These are phyloP conservation scores for Phytophthora vignae DNA, from an alignment of 352 stramenopile genomes.

Conservation along the genomic window DNA sequence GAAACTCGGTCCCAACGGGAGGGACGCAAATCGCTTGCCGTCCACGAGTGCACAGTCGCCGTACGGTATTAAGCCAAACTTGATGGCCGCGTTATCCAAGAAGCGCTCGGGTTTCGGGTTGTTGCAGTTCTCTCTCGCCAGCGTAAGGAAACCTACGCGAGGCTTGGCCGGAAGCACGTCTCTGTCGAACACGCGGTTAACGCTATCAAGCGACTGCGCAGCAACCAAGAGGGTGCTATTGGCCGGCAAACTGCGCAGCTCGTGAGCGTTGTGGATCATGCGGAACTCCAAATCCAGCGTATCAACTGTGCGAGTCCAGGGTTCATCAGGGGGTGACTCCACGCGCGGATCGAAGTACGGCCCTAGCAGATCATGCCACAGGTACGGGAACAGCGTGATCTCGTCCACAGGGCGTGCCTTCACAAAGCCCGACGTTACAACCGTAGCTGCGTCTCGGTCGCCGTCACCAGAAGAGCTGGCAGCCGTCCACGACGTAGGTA, in stretches of 20 bases:
- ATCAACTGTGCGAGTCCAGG: constrained; percentile 40
- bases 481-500: constrained; percentile 24
- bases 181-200: constrained; percentile 31
- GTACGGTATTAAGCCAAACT: constrained; percentile 68
- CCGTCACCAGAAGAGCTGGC: constrained; percentile 21
- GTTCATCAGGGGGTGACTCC: constrained; percentile 9
- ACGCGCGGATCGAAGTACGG: constrained; percentile 50
- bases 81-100: constrained; percentile 39
- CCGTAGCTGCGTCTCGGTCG: constrained; percentile 10
- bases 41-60: constrained; percentile 71
- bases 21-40: constrained; percentile 50
- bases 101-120: constrained; percentile 46
- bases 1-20: constrained; percentile 66
- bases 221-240: constrained; percentile 54
- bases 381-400: constrained; percentile 64
- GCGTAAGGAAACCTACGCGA: constrained; percentile 52
- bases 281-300: constrained; percentile 45
- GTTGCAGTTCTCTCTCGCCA: constrained; percentile 68
- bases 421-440: constrained; percentile 34
- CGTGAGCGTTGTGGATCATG: constrained; percentile 46
- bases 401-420: constrained; percentile 52
- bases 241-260: constrained; percentile 40
- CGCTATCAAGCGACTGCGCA: constrained; percentile 43
- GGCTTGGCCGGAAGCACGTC: constrained; percentile 27
- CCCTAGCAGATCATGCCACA: constrained; percentile 68